Conservation (phyloP, 2,329 filamentous ascomycete species). For the Sphaerostilbella broomeana region DNA sequence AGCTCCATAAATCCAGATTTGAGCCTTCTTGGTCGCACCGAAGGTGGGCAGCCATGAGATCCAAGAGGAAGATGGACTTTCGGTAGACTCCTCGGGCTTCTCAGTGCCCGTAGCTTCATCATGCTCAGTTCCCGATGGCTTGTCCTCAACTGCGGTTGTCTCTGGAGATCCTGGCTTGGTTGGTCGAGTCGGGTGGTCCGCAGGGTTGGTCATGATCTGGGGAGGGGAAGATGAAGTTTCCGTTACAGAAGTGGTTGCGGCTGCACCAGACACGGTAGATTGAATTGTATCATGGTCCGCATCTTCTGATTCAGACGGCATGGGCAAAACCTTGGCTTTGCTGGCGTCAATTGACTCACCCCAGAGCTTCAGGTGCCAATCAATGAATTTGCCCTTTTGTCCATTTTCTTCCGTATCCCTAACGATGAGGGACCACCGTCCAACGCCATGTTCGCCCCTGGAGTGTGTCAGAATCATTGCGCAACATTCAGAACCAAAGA, state of each 20-base stretch:
- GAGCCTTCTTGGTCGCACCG: constrained; percentile 77
- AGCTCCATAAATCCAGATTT: constrained; percentile 89
- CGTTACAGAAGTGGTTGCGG: constrained; percentile 38
- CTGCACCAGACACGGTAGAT: constrained; percentile 41
- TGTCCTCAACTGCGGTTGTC: constrained; percentile 16
- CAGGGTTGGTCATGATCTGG: constrained; percentile 39
- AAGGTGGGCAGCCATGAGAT: constrained; percentile 88
- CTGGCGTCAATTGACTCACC: constrained; percentile 75
- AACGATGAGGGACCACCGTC: constrained; percentile 85
- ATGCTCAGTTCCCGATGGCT: constrained; percentile 19
- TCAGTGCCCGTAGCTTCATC: constrained; percentile 26
- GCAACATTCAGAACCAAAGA: neutral
- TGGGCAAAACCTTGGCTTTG: constrained; percentile 67
- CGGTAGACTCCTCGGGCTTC: constrained; percentile 31
- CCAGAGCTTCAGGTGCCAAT: constrained; percentile 94
- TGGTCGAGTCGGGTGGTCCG: constrained; percentile 60
- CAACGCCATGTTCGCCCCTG: constrained; percentile 81
- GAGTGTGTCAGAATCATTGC: constrained; percentile 24
- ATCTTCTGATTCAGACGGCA: constrained; percentile 79
- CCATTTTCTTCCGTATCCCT: constrained; percentile 78
- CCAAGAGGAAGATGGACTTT: constrained; percentile 59
- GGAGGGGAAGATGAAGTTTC: constrained; percentile 41
- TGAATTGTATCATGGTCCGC: constrained; percentile 64
- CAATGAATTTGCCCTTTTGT: constrained; percentile 68
- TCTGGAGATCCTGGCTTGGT: constrained; percentile 34